These are phyloP conservation scores for Taphrina pruni DNA, from an alignment of 1,139 yeast species.

Conservation along the genomic window DNA sequence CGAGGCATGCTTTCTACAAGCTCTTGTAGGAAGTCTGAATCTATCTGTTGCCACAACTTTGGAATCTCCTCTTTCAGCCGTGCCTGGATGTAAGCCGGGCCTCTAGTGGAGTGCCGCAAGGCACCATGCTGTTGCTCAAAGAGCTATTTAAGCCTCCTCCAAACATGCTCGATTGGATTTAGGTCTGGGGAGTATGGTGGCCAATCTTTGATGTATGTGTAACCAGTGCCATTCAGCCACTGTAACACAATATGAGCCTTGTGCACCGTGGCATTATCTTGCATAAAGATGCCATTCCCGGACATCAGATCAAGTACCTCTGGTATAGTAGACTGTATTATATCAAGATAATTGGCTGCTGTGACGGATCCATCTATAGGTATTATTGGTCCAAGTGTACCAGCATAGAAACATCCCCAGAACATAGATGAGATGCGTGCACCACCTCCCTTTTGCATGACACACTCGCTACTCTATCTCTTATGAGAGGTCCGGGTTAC, in stretches of 20 bases:
- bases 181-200: too few relatives aligned
- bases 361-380: background rate
- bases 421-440: constrained; percentile 12
- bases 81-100: background rate
- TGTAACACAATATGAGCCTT: background rate
- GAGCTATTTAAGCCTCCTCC: background rate
- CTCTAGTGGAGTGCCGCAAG: constrained; percentile 10
- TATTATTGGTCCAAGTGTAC: constrained; percentile 6
- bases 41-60: too few relatives aligned
- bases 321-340: constrained; percentile 7
- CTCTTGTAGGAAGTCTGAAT: background rate
- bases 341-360: constrained; percentile 6
- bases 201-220: too few relatives aligned
- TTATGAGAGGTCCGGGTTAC: constrained; percentile 4
- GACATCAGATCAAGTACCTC: constrained; percentile 5
- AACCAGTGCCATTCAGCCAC: too few relatives aligned
- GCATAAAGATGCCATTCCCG: constrained; percentile 9
- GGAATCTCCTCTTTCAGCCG: too few relatives aligned
- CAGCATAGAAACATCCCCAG: constrained; percentile 8
- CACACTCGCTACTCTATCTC: constrained; percentile 9
- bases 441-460: constrained; percentile 11
- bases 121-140: constrained; percentile 11
- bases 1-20: constrained; percentile 10
- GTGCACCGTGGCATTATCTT: constrained; percentile 9
- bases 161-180: too few relatives aligned